Evolutionary conservation across 768 basidiomycete species (phyloP).

Genomic region (Inosperma sp.): DNA sequence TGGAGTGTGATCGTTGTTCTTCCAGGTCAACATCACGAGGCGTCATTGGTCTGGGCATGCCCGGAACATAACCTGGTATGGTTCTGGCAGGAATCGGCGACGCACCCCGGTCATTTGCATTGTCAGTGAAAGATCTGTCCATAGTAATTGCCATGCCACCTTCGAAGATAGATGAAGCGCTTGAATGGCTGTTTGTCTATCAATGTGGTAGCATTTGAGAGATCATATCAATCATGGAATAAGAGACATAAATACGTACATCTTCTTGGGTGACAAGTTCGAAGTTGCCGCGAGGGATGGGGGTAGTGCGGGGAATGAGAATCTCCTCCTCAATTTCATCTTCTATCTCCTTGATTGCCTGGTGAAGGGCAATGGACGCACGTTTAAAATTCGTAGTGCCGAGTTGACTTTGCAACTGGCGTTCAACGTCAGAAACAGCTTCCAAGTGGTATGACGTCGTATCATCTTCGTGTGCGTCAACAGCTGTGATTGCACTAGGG

Average conservation of each 20-base stretch:
- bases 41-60: conserved; percentile 89
- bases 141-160: conserved; percentile 69
- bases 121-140: conserved; percentile 47
- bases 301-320: conserved; percentile 62
- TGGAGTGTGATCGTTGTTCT: conserved; percentile 64
- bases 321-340: conserved; percentile 75
- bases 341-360: conserved; percentile 74
- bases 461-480: conserved; percentile 15
- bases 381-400: conserved; percentile 51
- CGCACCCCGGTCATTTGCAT: conserved; percentile 48
- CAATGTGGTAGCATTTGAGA: conserved; percentile 7
- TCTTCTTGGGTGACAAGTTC: conserved; percentile 34
- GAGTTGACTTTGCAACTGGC: conserved; percentile 47
- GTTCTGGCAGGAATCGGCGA: conserved; percentile 61
- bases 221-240: conserved; percentile 11
- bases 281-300: conserved; percentile 38
- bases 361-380: conserved; percentile 70
- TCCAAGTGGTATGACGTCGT: neutral
- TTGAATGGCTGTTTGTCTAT: conserved; percentile 37
- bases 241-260: conserved; percentile 12
- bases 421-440: conserved; percentile 37
- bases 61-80: conserved; percentile 81
- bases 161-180: conserved; percentile 44
- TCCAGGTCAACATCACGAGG: conserved; percentile 76
- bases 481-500: conserved; percentile 26